Conservation (phyloP, 148 eudicot genomes). For the Vaccinium myrtillus region DNA sequence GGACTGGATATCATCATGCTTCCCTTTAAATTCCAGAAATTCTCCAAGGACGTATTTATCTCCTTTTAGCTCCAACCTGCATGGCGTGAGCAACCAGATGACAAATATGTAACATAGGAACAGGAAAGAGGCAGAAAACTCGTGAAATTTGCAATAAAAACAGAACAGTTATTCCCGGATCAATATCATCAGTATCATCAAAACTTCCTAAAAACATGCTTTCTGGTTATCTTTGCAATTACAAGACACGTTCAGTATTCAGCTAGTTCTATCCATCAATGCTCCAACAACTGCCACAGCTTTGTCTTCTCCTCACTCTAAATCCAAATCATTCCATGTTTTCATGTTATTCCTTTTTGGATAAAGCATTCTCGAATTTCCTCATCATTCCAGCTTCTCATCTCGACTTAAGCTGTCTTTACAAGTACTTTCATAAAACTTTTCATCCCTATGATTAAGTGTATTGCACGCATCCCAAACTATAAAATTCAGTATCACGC, state of each 20-base stretch:
- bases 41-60: constrained; percentile 71
- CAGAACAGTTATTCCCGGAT: constrained; percentile 4
- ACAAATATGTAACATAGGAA: not conserved
- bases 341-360: not conserved
- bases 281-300: not conserved
- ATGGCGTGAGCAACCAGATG: constrained; percentile 12
- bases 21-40: constrained; percentile 86
- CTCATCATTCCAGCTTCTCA: not conserved
- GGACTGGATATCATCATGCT: constrained; percentile 65
- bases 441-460: not conserved
- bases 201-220: not conserved
- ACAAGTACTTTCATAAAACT: not conserved
- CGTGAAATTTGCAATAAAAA: not conserved
- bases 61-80: constrained; percentile 83
- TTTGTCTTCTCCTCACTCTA: not conserved
- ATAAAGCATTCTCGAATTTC: not conserved
- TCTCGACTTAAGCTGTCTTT: not conserved
- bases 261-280: not conserved
- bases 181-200: not conserved
- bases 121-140: not conserved
- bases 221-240: not conserved
- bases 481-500: not conserved
- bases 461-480: not conserved
- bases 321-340: not conserved
- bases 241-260: not conserved